Evolutionary conservation across 2,329 filamentous ascomycete species (phyloP), one percentile per base, ranked within the genome.

Genomic region (Colletotrichum kahawae): DNA sequence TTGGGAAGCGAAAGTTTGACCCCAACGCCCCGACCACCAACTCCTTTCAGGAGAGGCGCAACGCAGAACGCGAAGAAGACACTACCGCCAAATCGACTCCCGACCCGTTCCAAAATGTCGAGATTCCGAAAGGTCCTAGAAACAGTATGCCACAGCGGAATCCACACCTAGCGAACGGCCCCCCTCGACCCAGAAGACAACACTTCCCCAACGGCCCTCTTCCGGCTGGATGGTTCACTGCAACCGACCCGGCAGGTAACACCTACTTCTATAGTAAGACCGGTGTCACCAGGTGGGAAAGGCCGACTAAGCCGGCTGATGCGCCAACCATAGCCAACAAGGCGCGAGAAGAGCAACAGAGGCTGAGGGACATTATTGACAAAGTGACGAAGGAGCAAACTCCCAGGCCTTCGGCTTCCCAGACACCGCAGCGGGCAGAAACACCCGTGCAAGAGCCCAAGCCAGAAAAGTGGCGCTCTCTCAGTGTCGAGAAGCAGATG

Each of bases 1-100:
- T 99, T 81, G 95, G 95, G 48, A 92, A 96, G 72, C 95, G 97
- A 86, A 97, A 98, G 86, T 86, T 94, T 73, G 95, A 96, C 81
- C 92, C 93, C 31, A 92, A 92, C 77, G 90, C 88, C 63, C 85
- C 77, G 82, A 77, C 83, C 82, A 79, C 84, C 34, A 91, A 91
- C 78, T 88, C 90, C 31, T 91, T 90, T 29, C 91, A 92, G 77
- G 88, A 91, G 79, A 93, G 94, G 70, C 92, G 94, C 81, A 85
- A 82, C 77, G 79, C 79, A 74, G 83, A 84, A 51, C 85, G 86
- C 48, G 86, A 88, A 54, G 83, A 84, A 31, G 86, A 87, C 66
- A 29, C 54, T 16, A 75, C 79, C 24, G 74, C 78, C 9, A 85
- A 84, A 66, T 78, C 82, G 71, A 80, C 82, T 43, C 83, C 79